Conservation (phyloP, 306 rosid genomes). For the Fragaria vesca region DNA sequence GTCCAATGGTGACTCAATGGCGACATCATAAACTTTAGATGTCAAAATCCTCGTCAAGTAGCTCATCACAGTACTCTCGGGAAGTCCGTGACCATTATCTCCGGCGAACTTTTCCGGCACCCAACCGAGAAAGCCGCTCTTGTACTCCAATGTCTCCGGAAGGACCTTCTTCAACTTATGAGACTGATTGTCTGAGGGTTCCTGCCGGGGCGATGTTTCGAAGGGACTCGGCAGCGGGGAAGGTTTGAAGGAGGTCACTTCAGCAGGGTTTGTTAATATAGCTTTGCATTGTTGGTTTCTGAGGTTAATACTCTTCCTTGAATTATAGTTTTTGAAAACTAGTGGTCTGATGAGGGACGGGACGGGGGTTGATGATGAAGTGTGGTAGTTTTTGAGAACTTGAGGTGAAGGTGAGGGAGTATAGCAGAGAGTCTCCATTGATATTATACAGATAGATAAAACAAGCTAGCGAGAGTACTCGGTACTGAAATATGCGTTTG, state of each 20-base stretch:
- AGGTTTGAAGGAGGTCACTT: neutral
- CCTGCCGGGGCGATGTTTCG: neutral
- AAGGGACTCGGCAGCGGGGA: neutral
- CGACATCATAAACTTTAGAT: slow-evolving; percentile 78
- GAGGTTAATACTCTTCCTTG: neutral
- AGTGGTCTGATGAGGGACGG: neutral
- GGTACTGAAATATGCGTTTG: neutral
- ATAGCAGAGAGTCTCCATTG: neutral
- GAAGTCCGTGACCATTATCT: neutral
- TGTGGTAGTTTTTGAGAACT: neutral
- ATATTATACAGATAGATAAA: neutral
- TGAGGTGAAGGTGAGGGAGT: neutral
- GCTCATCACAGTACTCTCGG: slow-evolving; percentile 29
- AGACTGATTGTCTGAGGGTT: neutral
- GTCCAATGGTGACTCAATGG: slow-evolving; percentile 71
- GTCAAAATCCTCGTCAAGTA: slow-evolving; percentile 70
- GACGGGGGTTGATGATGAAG: neutral
- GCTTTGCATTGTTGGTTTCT: neutral
- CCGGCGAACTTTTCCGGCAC: slow-evolving; percentile 34
- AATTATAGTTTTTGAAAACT: neutral
- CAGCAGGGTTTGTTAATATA: neutral
- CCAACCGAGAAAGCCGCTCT: slow-evolving; percentile 75
- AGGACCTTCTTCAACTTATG: neutral
- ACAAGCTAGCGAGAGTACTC: neutral
- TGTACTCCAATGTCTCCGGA: slow-evolving; percentile 46